Evolutionary conservation across 441 rosid species (phyloP), one percentile per base, ranked within the genome.

Genomic region (Adansonia grandidieri): DNA sequence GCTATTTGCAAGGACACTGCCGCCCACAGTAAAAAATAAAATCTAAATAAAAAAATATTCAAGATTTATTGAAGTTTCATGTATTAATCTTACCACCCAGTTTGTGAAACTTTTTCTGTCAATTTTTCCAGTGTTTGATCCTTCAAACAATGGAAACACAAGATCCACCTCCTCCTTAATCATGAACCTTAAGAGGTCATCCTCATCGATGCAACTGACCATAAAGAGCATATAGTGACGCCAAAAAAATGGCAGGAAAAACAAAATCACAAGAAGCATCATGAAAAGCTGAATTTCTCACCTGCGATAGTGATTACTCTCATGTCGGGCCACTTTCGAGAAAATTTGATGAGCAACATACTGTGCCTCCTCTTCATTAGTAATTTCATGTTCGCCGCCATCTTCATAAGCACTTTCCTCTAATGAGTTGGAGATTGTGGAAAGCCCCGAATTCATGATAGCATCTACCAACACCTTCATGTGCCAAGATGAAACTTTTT

Each of bases 381-480:
- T 91, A 68, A 95, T 90, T 82, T 95, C 94, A 75, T 80, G 87
- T 71, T 84, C 85, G 5, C 74, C 82, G 2, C 15, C 81, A 15
- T 28, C 78, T 14, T 75, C 86, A 45, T 78, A 77, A 11, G 61
- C 54, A 14, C 77, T 80, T 76, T 92, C 93, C 56, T 93, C 95
- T 70, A 95, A 57, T 0, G 92, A 76, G 66, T 86, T 83, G n/a
- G 99, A 95, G 74, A 95, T 87, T 15, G 97, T 92, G 0, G 93
- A 85, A 58, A 92, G 85, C 73, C 94, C 89, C 0, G 98, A 90
- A 68, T 79, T 88, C 81, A 88, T 87, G 11, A 95, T 88, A 0
- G 92, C 97, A 73, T 95, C 99, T 5, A 93, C 87, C 90, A 95
- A 83, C 75, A 87, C 89, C 85, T 92, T 91, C 98, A 95, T 93